Evolutionary conservation across 2,329 filamentous ascomycete genomes (phyloP).

Genomic region (Trichophyton schoenleinii): DNA sequence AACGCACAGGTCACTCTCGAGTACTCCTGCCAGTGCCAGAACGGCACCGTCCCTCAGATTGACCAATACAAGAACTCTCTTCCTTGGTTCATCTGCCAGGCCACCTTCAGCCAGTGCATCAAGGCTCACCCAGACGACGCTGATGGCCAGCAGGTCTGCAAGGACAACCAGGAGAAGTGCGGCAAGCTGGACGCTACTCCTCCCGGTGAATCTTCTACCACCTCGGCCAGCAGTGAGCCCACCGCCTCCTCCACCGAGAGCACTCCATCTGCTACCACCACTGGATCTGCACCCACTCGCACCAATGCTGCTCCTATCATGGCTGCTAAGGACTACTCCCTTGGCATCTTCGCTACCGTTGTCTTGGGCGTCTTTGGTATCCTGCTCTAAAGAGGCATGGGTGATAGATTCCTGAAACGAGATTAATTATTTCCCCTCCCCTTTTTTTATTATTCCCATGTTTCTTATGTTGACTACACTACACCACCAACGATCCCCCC

Average conservation of each 20-base stretch:
- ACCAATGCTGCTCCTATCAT: constrained; percentile 35
- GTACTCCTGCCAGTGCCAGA: constrained; percentile 47
- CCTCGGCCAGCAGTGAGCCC: constrained; percentile 16
- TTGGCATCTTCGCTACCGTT: constrained; percentile 40
- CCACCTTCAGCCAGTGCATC: constrained; percentile 40
- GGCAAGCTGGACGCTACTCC: constrained; percentile 33
- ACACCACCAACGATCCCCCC: neutral
- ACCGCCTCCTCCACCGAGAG: constrained; percentile 22
- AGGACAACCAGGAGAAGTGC: constrained; percentile 35
- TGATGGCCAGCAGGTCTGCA: constrained; percentile 39
- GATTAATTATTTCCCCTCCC: neutral
- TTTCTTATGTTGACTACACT: neutral
- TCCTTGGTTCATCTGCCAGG: constrained; percentile 48
- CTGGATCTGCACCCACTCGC: constrained; percentile 20
- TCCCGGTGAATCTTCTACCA: constrained; percentile 22
- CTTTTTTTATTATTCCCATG: neutral
- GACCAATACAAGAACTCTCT: constrained; percentile 45
- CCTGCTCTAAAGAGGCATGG: constrained; percentile 35
- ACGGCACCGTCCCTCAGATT: constrained; percentile 44
- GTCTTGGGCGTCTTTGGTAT: constrained; percentile 46
- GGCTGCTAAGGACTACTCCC: constrained; percentile 39
- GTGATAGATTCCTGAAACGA: neutral
- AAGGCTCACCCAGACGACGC: constrained; percentile 34
- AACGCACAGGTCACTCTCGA: constrained; percentile 35
- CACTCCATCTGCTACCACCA: constrained; percentile 17